Percentiles rank a stretch among this genome's conserved stretches.
phyloP scores from a whole-genome alignment of 2,329 filamentous ascomycete genomes.

The Trichophyton verrucosum region DNA sequence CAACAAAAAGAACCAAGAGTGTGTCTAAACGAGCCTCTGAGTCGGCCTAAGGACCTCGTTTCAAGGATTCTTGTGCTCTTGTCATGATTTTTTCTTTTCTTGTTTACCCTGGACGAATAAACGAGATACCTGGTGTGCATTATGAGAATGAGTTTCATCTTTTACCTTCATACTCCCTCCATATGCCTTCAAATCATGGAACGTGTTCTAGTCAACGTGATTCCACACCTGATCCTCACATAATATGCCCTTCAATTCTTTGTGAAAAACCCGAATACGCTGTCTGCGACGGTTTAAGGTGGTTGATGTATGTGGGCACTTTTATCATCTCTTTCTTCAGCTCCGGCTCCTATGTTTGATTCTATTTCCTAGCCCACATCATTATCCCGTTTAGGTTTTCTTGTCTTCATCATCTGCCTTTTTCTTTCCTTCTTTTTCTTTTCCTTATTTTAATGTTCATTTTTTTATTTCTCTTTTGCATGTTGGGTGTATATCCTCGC shows the following conservation, averaged over 20 bases:
- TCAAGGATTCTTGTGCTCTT: not conserved
- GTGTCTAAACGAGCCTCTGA: constrained; percentile 10
- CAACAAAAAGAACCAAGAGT: constrained; percentile 13
- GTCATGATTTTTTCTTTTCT: not conserved
- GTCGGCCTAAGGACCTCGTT: not conserved
- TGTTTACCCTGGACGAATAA: not conserved
- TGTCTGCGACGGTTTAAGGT: constrained; percentile 1
- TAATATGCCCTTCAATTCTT: not conserved
- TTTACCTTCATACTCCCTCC: not conserved
- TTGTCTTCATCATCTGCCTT: not conserved
- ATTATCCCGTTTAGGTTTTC: constrained; percentile 1
- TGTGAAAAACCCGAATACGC: not conserved
- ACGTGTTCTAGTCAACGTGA: not conserved
- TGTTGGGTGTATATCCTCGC: constrained; percentile 3
- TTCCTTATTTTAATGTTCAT: constrained; percentile 2
- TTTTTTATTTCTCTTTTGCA: not conserved
- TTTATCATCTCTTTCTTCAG: not conserved
- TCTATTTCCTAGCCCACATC: not conserved
- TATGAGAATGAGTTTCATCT: constrained; percentile 1
- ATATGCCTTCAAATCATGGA: not conserved
- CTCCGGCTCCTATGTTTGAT: not conserved
- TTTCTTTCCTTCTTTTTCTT: not conserved
- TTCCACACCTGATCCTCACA: not conserved
- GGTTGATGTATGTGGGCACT: not conserved
- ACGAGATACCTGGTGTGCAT: constrained; percentile 1